Evolutionary conservation across 129 eudicot genomes (phyloP).

Genomic region (Artemisia tridentata): DNA sequence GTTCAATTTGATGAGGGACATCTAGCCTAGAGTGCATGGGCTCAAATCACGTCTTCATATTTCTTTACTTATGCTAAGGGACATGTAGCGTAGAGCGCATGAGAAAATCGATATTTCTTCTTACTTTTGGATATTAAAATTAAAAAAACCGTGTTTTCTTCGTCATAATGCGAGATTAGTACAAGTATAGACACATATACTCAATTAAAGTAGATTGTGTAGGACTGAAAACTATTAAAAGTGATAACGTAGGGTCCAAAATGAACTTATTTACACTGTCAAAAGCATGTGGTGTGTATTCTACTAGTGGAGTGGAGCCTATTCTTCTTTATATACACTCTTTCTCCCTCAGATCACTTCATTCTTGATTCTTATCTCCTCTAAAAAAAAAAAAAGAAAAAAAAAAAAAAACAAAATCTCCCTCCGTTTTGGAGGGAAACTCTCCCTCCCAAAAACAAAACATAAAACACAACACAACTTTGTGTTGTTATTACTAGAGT

Average conservation of each 20-base stretch:
- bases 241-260: constrained; percentile 25
- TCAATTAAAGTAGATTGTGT: background rate
- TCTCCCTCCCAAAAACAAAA: constrained; percentile 30
- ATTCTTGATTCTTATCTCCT: constrained; percentile 15
- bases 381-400: no score
- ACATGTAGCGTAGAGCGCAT: no score
- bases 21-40: no score
- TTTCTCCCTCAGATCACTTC: constrained; percentile 11
- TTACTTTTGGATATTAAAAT: no score
- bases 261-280: constrained; percentile 1
- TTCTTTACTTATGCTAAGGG: no score
- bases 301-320: background rate
- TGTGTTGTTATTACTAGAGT: background rate
- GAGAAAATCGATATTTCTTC: no score
- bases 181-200: no score
- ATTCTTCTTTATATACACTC: constrained; percentile 27
- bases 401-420: background rate
- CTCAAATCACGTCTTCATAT: no score
- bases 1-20: no score
- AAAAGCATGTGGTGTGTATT: constrained; percentile 4
- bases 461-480: background rate
- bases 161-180: no score
- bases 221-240: constrained; percentile 14
- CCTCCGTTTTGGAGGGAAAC: constrained; percentile 29
- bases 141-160: no score